phyloP scores from a whole-genome alignment of 129 eudicot species.

The Flaveria sonorensis region DNA sequence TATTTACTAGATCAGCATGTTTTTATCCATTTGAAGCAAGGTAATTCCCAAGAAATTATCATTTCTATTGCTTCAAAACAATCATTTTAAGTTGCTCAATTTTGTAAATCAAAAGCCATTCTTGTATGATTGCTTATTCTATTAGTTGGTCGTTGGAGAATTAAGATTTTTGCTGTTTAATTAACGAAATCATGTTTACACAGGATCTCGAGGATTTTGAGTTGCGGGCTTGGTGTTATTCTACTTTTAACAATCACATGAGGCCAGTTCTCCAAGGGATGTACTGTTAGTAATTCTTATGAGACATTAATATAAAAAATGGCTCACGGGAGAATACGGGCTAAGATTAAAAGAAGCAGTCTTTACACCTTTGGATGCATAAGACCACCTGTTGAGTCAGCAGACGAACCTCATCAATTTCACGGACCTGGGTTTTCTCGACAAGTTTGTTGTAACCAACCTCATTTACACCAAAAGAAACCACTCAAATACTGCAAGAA shows the following conservation, averaged over 20 bases:
- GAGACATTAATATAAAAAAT: constrained; percentile 29
- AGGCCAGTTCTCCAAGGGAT: constrained; percentile 19
- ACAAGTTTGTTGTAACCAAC: constrained; percentile 72
- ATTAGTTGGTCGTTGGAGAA: neutral
- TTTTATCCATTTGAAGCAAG: constrained; percentile 1
- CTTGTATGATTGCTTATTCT: constrained; percentile 8
- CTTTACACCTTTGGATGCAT: constrained; percentile 84
- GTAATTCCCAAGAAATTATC: neutral
- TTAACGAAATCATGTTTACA: constrained; percentile 11
- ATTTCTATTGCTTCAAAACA: neutral
- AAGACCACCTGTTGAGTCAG: constrained; percentile 40
- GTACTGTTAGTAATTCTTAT: constrained; percentile 20
- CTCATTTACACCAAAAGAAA: constrained; percentile 68
- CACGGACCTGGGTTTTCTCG: constrained; percentile 84
- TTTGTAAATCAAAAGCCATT: neutral
- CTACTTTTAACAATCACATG: neutral
- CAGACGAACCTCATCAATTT: constrained; percentile 58
- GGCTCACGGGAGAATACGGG: constrained; percentile 84
- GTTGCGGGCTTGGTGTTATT: constrained; percentile 23
- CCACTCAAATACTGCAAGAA: constrained; percentile 75
- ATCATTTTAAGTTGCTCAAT: neutral
- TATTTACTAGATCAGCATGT: neutral
- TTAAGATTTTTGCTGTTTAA: constrained; percentile 2
- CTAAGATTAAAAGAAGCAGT: constrained; percentile 71
- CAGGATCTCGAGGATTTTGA: constrained; percentile 28